phyloP scores from a whole-genome alignment of 2,329 filamentous ascomycete species.

The Ploettnerulaceae sp. region DNA sequence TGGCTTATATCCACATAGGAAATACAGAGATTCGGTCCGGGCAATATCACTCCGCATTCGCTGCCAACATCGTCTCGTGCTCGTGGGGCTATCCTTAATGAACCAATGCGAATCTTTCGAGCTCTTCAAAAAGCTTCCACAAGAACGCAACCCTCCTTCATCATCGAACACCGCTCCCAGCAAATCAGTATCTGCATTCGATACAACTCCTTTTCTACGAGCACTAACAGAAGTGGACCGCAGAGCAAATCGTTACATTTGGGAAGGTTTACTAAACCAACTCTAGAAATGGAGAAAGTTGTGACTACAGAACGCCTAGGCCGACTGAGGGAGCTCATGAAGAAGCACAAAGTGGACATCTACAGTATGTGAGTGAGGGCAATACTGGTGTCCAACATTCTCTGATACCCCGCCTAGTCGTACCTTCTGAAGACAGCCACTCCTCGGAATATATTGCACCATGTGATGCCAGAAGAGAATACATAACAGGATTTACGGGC shows the following conservation, averaged over 20 bases:
- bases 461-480: conserved; percentile 88
- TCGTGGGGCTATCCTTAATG: conserved; percentile 8
- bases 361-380: conserved; percentile 63
- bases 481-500: conserved; percentile 89
- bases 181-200: conserved; percentile 24
- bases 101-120: conserved; percentile 28
- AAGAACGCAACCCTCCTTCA: conserved; percentile 9
- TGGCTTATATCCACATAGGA: background rate
- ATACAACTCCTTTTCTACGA: conserved; percentile 21
- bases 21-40: background rate
- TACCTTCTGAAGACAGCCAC: conserved; percentile 95
- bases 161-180: conserved; percentile 13
- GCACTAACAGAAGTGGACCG: conserved; percentile 7
- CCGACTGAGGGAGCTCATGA: conserved; percentile 80
- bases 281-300: conserved; percentile 64
- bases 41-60: conserved; percentile 8
- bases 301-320: conserved; percentile 73
- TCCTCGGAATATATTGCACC: conserved; percentile 96
- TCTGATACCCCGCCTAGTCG: conserved; percentile 55
- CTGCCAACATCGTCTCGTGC: conserved; percentile 8
- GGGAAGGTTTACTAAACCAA: conserved; percentile 10
- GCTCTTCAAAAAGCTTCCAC: conserved; percentile 21
- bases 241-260: conserved; percentile 6
- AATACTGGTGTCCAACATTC: conserved; percentile 19
- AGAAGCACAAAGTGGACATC: conserved; percentile 77